Evolutionary conservation across 2,329 filamentous ascomycete genomes (phyloP), one percentile per base, ranked within the genome.

Genomic region (Nannizzia gypsea): DNA sequence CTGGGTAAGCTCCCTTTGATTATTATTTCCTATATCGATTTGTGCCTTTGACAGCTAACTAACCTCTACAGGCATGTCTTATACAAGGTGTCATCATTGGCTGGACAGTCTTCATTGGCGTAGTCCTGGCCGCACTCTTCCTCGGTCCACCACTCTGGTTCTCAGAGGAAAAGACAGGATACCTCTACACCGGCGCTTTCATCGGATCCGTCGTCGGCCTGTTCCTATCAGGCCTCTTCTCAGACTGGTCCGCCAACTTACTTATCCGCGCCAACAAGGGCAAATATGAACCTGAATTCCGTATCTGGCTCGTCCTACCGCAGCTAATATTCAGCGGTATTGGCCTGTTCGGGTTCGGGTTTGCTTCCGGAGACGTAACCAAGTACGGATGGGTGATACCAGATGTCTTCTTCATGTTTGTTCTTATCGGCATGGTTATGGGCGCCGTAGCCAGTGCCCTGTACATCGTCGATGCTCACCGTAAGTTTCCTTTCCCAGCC

Each of bases 91-190:
- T 88, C 3, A 83, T 96, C 69, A 96, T 96, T 68, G 92, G 91
- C 64, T 97, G 92, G 91, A 95, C 91, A 0, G 89, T 96, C 15
- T 89, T 96, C 69, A 92, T 95, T 64, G 88, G 89, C 60, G 86
- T 93, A 62, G 84, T 93, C 65, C 76, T 95, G 52, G 87, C 86
- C n/a, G 83, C 86, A 61, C 85, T 95, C 65, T 92, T 93, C 75
- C 80, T 95, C 54, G 85, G 86, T 1, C 86, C 87, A 1, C 89
- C 89, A 0, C 82, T 91, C 44, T 93, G 84, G 77, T 96, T 91
- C 81, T 78, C 83, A 66, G 86, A 93, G 73, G 83, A 89, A 58
- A 76, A 88, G 68, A 89, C 88, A 1, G 91, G 91, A n/a, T 90
- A 92, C 71, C 83, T 90, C 60, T 95, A 96, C 74, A 85, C 86